These are phyloP conservation scores for Hordeum vulgare DNA, from an alignment of 176 grass and related monocot species.

Conservation along the genomic window DNA sequence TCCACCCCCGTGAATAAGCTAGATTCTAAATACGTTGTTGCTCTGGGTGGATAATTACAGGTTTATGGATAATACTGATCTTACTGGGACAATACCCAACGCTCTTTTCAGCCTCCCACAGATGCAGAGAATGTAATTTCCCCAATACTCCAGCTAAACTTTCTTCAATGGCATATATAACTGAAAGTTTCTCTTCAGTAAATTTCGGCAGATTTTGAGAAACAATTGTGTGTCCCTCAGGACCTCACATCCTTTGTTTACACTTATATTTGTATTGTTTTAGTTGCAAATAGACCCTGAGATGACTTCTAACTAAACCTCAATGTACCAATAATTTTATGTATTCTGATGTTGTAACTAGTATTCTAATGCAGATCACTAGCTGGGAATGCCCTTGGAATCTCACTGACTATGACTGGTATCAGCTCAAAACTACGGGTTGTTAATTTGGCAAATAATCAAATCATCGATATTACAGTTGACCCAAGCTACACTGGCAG, in stretches of 20 bases:
- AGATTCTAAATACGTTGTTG: not conserved
- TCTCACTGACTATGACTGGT: constrained; percentile 22
- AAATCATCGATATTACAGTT: not conserved
- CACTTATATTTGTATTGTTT: not conserved
- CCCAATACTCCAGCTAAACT: not conserved
- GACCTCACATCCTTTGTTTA: not conserved
- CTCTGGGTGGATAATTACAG: constrained; percentile 26
- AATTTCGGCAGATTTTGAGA: not conserved
- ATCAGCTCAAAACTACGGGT: constrained; percentile 32
- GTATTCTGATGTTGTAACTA: not conserved
- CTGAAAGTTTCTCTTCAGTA: not conserved
- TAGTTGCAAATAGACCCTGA: not conserved
- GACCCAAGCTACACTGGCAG: constrained; percentile 22
- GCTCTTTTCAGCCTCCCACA: constrained; percentile 41
- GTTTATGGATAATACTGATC: constrained; percentile 33
- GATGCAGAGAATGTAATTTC: constrained; percentile 67
- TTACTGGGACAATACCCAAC: constrained; percentile 45
- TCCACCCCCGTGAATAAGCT: not conserved
- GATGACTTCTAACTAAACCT: not conserved
- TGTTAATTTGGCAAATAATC: constrained; percentile 61
- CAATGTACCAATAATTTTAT: not conserved
- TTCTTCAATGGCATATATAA: constrained; percentile 6
- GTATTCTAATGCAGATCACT: constrained; percentile 42
- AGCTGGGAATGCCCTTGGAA: constrained; percentile 35
- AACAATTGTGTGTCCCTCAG: not conserved